These are phyloP conservation scores for Aspergillus diversus DNA, from an alignment of 495 filamentous ascomycete genomes.

Conservation along the genomic window DNA sequence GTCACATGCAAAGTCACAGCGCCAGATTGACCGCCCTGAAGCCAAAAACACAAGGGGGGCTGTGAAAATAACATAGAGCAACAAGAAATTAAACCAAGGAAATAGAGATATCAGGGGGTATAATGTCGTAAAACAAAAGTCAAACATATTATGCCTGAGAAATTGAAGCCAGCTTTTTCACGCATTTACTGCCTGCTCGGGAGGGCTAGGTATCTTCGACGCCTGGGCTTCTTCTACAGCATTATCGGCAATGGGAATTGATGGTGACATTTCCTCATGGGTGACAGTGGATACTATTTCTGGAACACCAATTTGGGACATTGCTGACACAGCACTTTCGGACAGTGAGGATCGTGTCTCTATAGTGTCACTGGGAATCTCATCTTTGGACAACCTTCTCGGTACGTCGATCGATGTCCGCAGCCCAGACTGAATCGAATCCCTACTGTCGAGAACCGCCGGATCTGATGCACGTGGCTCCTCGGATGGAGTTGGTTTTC, in stretches of 20 bases:
- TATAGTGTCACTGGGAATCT: constrained; percentile 21
- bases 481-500: constrained; percentile 54
- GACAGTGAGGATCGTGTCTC: constrained; percentile 18
- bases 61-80: constrained; percentile 2
- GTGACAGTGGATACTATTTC: background rate
- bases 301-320: background rate
- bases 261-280: constrained; percentile 8
- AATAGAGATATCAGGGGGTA: constrained; percentile 24
- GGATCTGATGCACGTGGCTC: constrained; percentile 49
- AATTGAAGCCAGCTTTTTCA: constrained; percentile 16
- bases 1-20: background rate
- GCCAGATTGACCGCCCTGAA: constrained; percentile 7
- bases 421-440: constrained; percentile 31
- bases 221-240: constrained; percentile 15
- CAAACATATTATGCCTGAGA: constrained; percentile 10
- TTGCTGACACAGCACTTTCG: constrained; percentile 17
- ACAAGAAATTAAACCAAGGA: constrained; percentile 16
- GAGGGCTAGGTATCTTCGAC: constrained; percentile 19
- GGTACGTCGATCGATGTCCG: constrained; percentile 27
- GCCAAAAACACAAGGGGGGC: constrained; percentile 4
- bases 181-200: constrained; percentile 32
- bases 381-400: constrained; percentile 29
- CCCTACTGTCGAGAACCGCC: constrained; percentile 34
- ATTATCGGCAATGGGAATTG: constrained; percentile 2
- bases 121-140: constrained; percentile 24